Conservation (phyloP, 2,329 filamentous ascomycete genomes). For the Madurella fahalii region DNA sequence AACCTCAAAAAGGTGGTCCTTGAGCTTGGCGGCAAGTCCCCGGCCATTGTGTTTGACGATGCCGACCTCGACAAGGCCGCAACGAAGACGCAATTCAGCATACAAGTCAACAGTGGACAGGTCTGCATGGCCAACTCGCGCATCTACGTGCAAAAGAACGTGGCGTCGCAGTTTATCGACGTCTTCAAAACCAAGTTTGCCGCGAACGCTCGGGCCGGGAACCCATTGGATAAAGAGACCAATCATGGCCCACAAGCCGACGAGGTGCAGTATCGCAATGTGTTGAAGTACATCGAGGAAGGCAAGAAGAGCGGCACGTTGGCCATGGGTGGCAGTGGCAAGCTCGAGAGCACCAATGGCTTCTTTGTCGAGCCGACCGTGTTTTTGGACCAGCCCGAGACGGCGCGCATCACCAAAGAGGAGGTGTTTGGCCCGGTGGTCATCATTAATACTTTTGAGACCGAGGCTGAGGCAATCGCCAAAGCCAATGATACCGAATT, state of each 20-base stretch:
- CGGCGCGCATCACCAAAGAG: slow-evolving; percentile 50
- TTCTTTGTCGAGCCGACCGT: slow-evolving; percentile 44
- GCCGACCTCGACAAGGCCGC: slow-evolving; percentile 61
- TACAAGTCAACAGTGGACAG: slow-evolving; percentile 54
- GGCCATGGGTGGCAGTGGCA: slow-evolving; percentile 32
- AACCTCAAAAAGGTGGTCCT: slow-evolving; percentile 62
- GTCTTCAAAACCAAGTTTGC: slow-evolving; percentile 49
- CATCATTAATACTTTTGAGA: slow-evolving; percentile 53
- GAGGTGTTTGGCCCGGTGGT: slow-evolving; percentile 64
- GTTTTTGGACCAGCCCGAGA: slow-evolving; percentile 41
- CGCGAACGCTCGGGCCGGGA: slow-evolving; percentile 34
- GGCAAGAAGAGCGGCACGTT: slow-evolving; percentile 37
- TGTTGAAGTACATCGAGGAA: slow-evolving; percentile 43
- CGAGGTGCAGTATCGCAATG: slow-evolving; percentile 45
- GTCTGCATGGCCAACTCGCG: slow-evolving; percentile 57
- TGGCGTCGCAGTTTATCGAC: slow-evolving; percentile 54
- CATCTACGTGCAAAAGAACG: slow-evolving; percentile 51
- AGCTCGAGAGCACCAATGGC: slow-evolving; percentile 29
- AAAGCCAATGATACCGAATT: slow-evolving; percentile 55
- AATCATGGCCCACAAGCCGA: slow-evolving; percentile 48
- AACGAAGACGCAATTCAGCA: slow-evolving; percentile 42
- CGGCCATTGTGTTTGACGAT: slow-evolving; percentile 61
- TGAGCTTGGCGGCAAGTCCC: slow-evolving; percentile 66
- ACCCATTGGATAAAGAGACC: slow-evolving; percentile 33
- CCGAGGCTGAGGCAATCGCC: slow-evolving; percentile 50